These are phyloP conservation scores for Metarhizium robertsii DNA, from an alignment of 2,329 filamentous ascomycete genomes.

Conservation along the genomic window DNA sequence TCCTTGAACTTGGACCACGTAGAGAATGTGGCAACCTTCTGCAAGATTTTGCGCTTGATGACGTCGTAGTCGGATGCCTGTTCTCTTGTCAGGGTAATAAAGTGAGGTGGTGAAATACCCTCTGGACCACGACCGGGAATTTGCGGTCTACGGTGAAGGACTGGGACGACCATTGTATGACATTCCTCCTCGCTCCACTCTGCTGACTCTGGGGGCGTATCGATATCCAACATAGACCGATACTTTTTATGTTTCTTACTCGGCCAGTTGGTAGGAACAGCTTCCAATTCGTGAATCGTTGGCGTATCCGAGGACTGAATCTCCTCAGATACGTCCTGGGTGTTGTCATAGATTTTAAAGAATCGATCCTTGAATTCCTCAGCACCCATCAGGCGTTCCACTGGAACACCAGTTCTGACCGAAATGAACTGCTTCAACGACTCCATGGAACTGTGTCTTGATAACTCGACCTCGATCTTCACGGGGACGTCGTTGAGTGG, in stretches of 20 bases:
- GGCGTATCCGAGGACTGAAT: conserved; percentile 58
- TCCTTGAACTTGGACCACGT: conserved; percentile 56
- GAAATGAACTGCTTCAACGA: conserved; percentile 61
- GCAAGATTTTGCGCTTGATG: conserved; percentile 72
- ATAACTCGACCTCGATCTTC: conserved; percentile 67
- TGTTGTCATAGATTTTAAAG: conserved; percentile 77
- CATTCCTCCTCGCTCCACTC: conserved; percentile 53
- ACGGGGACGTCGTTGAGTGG: conserved; percentile 65
- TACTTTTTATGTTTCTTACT: conserved; percentile 39
- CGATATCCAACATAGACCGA: conserved; percentile 41
- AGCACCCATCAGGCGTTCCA: conserved; percentile 61
- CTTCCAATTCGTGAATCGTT: conserved; percentile 69
- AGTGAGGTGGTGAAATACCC: conserved; percentile 45
- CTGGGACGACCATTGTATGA: conserved; percentile 60
- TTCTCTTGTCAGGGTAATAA: conserved; percentile 65
- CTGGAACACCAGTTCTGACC: conserved; percentile 54
- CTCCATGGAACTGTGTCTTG: conserved; percentile 64
- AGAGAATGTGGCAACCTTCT: conserved; percentile 67
- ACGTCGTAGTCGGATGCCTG: conserved; percentile 58
- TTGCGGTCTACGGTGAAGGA: conserved; percentile 49
- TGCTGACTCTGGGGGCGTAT: conserved; percentile 30
- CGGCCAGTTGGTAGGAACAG: conserved; percentile 68
- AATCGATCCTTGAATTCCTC: conserved; percentile 80
- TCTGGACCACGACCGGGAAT: conserved; percentile 22
- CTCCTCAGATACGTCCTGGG: conserved; percentile 56